phyloP scores from a whole-genome alignment of 768 basidiomycete genomes.

The Gloeopeniophorella convolvens region DNA sequence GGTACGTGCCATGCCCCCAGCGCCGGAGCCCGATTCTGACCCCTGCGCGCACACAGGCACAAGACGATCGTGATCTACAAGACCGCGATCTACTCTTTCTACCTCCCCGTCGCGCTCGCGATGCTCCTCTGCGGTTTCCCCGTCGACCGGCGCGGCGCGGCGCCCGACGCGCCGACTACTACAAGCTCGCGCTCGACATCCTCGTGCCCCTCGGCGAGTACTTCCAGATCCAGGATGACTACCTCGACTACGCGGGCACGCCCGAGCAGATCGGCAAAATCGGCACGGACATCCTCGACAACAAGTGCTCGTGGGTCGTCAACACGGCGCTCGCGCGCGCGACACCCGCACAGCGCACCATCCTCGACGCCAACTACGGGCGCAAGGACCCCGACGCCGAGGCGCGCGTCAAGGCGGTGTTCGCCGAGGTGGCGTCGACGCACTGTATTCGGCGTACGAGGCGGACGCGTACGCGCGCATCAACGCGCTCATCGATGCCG shows the following conservation, averaged over 20 bases:
- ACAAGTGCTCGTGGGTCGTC: constrained; percentile 97
- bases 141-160: constrained; percentile 38
- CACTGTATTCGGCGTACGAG: constrained; percentile 74
- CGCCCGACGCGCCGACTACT: constrained; percentile 46
- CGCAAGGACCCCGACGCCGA: constrained; percentile 50
- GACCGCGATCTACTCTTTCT: constrained; percentile 97
- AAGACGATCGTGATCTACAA: constrained; percentile 94
- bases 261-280: constrained; percentile 94
- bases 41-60: constrained; percentile 48
- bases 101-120: constrained; percentile 94
- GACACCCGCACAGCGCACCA: constrained; percentile 45
- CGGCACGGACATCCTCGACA: constrained; percentile 96
- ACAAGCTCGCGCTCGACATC: constrained; percentile 70
- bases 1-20: constrained; percentile 37
- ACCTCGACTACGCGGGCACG: constrained; percentile 84
- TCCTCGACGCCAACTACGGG: constrained; percentile 66
- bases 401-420: constrained; percentile 61
- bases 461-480: constrained; percentile 60
- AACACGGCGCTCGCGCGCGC: constrained; percentile 72
- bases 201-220: constrained; percentile 93
- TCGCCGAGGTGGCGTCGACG: constrained; percentile 61
- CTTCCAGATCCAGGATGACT: constrained; percentile 99
- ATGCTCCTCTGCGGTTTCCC: constrained; percentile 73
- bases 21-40: background rate
- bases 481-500: constrained; percentile 59